Evolutionary conservation across 345 rosid genomes (phyloP).

Genomic region (Pugionium dolabratum): DNA sequence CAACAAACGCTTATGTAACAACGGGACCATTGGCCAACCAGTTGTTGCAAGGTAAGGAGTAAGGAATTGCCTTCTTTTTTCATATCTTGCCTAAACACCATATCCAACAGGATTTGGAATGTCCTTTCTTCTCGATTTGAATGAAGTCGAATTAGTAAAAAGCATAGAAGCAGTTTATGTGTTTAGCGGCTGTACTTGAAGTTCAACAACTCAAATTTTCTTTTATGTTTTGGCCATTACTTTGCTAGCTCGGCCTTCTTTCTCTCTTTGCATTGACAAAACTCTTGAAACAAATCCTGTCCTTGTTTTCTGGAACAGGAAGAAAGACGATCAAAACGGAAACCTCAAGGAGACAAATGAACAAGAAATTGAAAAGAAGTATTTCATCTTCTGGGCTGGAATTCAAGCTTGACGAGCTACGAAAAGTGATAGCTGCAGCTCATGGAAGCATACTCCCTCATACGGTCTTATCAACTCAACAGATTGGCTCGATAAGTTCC

Average conservation of each 20-base stretch:
- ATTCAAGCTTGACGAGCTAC: slow-evolving; percentile 69
- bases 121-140: not conserved
- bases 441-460: slow-evolving; percentile 87
- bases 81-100: not conserved
- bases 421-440: slow-evolving; percentile 65
- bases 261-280: not conserved
- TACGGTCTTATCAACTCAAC: slow-evolving; percentile 74
- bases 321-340: slow-evolving; percentile 67
- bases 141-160: not conserved
- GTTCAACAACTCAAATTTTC: not conserved
- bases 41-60: slow-evolving; percentile 66
- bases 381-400: slow-evolving; percentile 54
- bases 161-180: not conserved
- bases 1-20: slow-evolving; percentile 90
- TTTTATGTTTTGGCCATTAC: not conserved
- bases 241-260: not conserved
- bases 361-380: slow-evolving; percentile 54
- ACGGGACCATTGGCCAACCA: slow-evolving; percentile 77
- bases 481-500: slow-evolving; percentile 61
- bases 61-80: slow-evolving; percentile 16
- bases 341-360: slow-evolving; percentile 49
- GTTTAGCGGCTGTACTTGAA: too few species aligned
- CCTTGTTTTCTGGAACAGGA: slow-evolving; percentile 43
- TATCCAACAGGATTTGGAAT: slow-evolving; percentile 5
- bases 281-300: not conserved